Evolutionary conservation across 371 early-diverging fungal genomes (phyloP).

Genomic region (Mucor lusitanicus): DNA sequence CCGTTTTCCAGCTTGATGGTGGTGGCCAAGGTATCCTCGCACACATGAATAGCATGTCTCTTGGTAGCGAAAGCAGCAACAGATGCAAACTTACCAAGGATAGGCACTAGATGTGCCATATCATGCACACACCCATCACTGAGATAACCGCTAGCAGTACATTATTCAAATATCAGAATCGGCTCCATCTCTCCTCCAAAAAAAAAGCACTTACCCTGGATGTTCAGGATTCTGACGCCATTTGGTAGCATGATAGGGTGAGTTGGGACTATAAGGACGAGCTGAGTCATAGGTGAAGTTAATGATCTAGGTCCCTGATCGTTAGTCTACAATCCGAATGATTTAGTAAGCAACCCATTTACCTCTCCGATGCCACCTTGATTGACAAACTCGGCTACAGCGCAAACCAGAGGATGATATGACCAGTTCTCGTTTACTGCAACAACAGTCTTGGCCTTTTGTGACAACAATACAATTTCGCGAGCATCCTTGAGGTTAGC

Average conservation of each 20-base stretch:
- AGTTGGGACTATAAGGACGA: conserved; percentile 43
- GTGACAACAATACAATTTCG: conserved; percentile 37
- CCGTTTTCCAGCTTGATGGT: conserved; percentile 39
- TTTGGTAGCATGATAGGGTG: conserved; percentile 42
- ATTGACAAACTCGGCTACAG: conserved; percentile 39
- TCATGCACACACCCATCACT: conserved; percentile 57
- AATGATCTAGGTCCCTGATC: conserved; percentile 28
- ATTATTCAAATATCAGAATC: neutral
- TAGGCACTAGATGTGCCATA: conserved; percentile 47
- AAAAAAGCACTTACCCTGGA: conserved; percentile 44
- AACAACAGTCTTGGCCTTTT: conserved; percentile 38
- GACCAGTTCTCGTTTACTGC: conserved; percentile 53
- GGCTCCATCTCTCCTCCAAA: neutral
- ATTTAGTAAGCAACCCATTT: neutral
- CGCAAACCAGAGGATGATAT: conserved; percentile 37
- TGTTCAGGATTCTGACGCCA: conserved; percentile 56
- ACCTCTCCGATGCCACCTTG: conserved; percentile 49
- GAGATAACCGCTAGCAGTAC: conserved; percentile 46
- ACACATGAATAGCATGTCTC: conserved; percentile 37
- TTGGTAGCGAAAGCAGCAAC: conserved; percentile 47
- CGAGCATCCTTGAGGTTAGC: conserved; percentile 46
- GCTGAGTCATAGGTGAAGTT: conserved; percentile 50
- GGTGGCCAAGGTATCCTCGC: conserved; percentile 43
- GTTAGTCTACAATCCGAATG: neutral
- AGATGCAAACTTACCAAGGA: conserved; percentile 40